Percentiles rank a stretch among this genome's conserved stretches.
phyloP scores from a whole-genome alignment of 352 stramenopile species.

The Globisporangium barbulae region DNA sequence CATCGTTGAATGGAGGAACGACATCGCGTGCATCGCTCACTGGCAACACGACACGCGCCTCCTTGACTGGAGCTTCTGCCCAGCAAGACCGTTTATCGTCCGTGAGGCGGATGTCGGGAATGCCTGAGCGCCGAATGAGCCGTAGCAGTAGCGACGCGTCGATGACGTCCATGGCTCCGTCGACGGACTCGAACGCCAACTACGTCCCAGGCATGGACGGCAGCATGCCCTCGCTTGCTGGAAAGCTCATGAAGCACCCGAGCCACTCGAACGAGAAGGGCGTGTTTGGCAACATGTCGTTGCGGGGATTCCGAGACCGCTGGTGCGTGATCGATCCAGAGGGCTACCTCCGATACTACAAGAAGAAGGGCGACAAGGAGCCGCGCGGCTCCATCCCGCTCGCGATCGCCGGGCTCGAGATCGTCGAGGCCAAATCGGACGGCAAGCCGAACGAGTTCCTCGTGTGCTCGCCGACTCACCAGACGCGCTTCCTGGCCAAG shows the following conservation, averaged over 20 bases:
- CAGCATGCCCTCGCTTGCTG: constrained; percentile 43
- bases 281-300: constrained; percentile 74
- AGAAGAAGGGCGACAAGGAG: constrained; percentile 73
- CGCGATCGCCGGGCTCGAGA: constrained; percentile 61
- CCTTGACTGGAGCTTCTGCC: constrained; percentile 5
- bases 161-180: constrained; percentile 42
- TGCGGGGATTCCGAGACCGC: constrained; percentile 67
- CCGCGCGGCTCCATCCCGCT: constrained; percentile 64
- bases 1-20: constrained; percentile 1
- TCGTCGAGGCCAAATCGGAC: constrained; percentile 66
- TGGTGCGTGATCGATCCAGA: constrained; percentile 70
- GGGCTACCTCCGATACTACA: constrained; percentile 75
- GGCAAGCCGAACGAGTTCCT: constrained; percentile 75
- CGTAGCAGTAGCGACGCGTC: constrained; percentile 60
- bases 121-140: constrained; percentile 28
- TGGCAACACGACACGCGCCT: constrained; percentile 1
- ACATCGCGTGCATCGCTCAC: constrained; percentile 6
- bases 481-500: constrained; percentile 75
- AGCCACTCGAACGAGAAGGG: constrained; percentile 79
- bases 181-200: constrained; percentile 45
- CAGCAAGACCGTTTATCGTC: constrained; percentile 11
- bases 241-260: constrained; percentile 69
- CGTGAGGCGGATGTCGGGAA: constrained; percentile 23
- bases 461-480: constrained; percentile 67
- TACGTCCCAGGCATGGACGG: constrained; percentile 17